Base-by-base conservation (phyloP, 371 early-diverging fungal genomes). In the Apophysomyces ossiformis region DNA sequence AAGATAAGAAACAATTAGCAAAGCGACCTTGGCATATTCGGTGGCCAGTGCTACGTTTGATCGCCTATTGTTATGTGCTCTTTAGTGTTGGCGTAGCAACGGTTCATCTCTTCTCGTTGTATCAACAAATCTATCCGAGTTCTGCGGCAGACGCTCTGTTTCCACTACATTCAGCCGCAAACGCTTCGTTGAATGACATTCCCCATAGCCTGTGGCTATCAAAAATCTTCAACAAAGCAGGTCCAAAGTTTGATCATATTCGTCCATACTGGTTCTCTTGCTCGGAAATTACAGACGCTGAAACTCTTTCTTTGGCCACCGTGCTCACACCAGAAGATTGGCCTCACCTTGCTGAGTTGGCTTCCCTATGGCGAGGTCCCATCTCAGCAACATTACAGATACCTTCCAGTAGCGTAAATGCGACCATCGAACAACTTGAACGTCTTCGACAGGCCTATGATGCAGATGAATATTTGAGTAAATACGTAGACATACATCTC, bases 401-500 rank as follows among this genome's bases (percentile, higher is more conserved):
- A 8, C 69, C 63, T 37, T 70, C 63, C 46, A 60, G 58, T 38
- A 58, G 61, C 11, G 60, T 68, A 26, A 65, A 68, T 41, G 16
- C 67, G 3, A 43, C 64, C n/a, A 26, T 69, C 2, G 26, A 78
- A 69, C 66, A 69, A 37, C 18, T 79, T 36, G 61, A 60, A 1
- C 64, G 66, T 0, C 73, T 84, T 39, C 77, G 76, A 6, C 66
- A 77, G n/a, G 59, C 76, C 57, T 79, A 75, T 37, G 81, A 77
- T 61, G 70, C 76, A 21, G 74, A 78, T 12, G 62, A 79, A 1
- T 70, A 71, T 47, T 58, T 87, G 13, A 69, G 69, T 16, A 64
- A 67, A 1, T 73, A 87, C 57, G 85, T 84, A 18, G 87, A 87
- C 65, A 69, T 87, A 3, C 87, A 87, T 67, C 66, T 87, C 8